Percentiles rank a stretch among this genome's conserved stretches.
phyloP scores from a whole-genome alignment of 139 green algal genomes.

The Raphidocelis subcapitata region DNA sequence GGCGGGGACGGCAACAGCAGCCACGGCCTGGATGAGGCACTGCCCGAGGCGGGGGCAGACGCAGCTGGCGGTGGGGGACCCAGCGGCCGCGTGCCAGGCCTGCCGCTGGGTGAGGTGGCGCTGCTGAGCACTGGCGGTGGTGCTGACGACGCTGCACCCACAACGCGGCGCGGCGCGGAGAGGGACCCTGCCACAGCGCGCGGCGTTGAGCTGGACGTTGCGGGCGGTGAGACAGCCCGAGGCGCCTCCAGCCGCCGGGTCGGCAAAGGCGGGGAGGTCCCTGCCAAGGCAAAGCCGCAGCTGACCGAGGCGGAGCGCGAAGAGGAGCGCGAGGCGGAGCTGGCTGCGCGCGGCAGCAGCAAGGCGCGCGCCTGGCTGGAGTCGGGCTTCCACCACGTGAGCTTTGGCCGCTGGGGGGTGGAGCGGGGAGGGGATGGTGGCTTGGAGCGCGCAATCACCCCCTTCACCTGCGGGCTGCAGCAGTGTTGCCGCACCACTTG shows the following conservation, averaged over 20 bases:
- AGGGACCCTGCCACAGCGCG: constrained; percentile 3
- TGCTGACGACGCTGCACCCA: background rate
- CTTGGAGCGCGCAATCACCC: too few relatives aligned
- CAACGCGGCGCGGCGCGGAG: background rate
- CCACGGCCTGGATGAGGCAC: too few relatives aligned
- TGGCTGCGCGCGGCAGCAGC: constrained; percentile 7
- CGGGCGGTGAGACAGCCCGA: background rate
- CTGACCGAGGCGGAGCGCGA: constrained; percentile 25
- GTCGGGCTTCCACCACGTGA: constrained; percentile 10
- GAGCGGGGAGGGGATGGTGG: too few relatives aligned
- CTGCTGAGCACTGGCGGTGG: background rate
- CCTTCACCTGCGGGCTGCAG: too few relatives aligned
- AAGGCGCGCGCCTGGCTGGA: constrained; percentile 28
- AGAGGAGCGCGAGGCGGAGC: constrained; percentile 16
- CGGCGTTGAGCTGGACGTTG: constrained; percentile 2
- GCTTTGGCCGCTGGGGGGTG: background rate
- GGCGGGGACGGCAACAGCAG: too few relatives aligned
- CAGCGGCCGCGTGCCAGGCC: constrained; percentile 3
- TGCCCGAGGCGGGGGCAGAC: too few relatives aligned
- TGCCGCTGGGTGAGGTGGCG: background rate
- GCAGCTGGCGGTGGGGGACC: too few relatives aligned
- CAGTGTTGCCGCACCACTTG: too few relatives aligned
- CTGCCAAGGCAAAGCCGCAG: background rate
- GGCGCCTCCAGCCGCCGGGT: background rate
- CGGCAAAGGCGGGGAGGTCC: background rate